phyloP scores from a whole-genome alignment of 176 grass and related monocot genomes.

The Themeda triandra region DNA sequence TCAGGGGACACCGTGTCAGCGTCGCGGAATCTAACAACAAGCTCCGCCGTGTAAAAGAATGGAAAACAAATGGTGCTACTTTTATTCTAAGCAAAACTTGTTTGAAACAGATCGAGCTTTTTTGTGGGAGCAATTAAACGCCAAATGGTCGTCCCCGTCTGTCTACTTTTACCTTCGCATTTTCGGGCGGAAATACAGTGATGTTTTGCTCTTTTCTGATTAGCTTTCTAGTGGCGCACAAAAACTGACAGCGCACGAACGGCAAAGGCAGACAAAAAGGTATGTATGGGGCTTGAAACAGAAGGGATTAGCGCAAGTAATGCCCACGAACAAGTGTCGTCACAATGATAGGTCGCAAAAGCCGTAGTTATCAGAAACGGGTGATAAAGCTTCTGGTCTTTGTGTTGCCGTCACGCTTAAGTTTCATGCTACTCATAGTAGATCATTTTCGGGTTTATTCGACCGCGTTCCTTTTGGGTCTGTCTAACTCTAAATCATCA shows the following conservation, averaged over 20 bases:
- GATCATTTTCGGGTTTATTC: background rate
- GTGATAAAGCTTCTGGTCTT: background rate
- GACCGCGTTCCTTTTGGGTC: background rate
- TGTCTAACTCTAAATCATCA: background rate
- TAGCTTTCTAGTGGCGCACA: background rate
- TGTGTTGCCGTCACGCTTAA: background rate
- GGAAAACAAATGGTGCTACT: background rate
- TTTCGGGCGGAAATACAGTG: background rate
- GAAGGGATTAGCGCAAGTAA: slow-evolving; percentile 3
- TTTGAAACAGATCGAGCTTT: background rate
- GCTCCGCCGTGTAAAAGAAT: background rate
- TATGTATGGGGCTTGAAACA: background rate
- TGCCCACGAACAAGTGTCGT: slow-evolving; percentile 22
- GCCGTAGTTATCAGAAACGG: background rate
- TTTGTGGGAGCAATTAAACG: background rate
- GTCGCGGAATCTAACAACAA: background rate
- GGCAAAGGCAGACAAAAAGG: slow-evolving; percentile 17
- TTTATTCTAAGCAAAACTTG: background rate
- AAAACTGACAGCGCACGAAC: slow-evolving; percentile 3
- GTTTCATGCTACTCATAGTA: background rate
- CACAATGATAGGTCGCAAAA: background rate
- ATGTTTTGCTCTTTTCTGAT: background rate
- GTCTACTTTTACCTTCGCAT: background rate
- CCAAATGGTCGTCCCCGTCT: background rate
- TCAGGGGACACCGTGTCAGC: background rate